Conservation (phyloP, 2,329 filamentous ascomycete species). For the Aureobasidium sp. region DNA sequence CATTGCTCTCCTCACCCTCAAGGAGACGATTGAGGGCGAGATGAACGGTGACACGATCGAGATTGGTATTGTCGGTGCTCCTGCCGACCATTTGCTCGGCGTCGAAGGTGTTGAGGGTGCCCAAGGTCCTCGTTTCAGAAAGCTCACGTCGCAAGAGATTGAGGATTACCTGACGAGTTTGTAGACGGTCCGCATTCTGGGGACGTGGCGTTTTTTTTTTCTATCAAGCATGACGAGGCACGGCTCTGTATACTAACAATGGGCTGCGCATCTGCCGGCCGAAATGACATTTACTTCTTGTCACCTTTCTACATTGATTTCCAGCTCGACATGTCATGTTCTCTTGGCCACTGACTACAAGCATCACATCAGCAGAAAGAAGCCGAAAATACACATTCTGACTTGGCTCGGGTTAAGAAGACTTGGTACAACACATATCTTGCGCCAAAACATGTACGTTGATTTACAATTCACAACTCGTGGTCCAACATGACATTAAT, state of each 20-base stretch:
- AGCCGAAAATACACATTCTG: too few relatives aligned
- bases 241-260: conserved; percentile 14
- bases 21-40: conserved; percentile 98
- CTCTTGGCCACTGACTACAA: background rate
- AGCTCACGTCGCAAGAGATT: conserved; percentile 94
- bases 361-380: background rate
- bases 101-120: conserved; percentile 84
- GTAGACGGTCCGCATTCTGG: conserved; percentile 40
- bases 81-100: conserved; percentile 85
- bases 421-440: too few relatives aligned
- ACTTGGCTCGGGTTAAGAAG: too few relatives aligned
- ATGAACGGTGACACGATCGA: conserved; percentile 99
- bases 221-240: conserved; percentile 7
- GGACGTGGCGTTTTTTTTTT: conserved; percentile 9
- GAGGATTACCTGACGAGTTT: conserved; percentile 99
- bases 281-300: conserved; percentile 9
- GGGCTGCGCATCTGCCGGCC: conserved; percentile 3
- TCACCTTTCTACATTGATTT: background rate
- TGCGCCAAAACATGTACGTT: too few relatives aligned
- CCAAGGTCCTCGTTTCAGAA: conserved; percentile 80
- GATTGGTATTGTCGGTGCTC: conserved; percentile 93
- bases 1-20: conserved; percentile 92
- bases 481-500: too few relatives aligned
- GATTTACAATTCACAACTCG: too few relatives aligned
- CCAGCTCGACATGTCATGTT: background rate